Conservation (phyloP, 805 yeast species). For the Candida stauntonica region DNA sequence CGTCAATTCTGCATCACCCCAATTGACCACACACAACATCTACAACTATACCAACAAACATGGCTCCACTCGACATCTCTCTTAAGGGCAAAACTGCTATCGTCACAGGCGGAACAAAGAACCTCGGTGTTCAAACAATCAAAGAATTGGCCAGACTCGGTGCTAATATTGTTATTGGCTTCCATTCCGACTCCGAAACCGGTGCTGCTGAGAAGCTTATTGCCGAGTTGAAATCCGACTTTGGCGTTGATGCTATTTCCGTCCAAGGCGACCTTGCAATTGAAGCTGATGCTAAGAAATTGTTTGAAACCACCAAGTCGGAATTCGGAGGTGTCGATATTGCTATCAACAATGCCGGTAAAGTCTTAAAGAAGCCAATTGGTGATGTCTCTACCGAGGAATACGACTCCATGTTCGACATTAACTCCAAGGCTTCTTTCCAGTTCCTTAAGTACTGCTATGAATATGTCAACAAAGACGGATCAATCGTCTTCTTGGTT, state of each 20-base stretch:
- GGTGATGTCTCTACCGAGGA: constrained; percentile 49
- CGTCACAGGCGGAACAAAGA: constrained; percentile 60
- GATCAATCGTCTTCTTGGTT: constrained; percentile 52
- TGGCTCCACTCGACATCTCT: constrained; percentile 25
- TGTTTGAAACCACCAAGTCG: constrained; percentile 43
- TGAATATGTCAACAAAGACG: constrained; percentile 44
- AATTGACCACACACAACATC: too few species aligned
- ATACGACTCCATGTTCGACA: constrained; percentile 47
- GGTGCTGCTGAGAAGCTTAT: constrained; percentile 35
- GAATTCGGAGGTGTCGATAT: constrained; percentile 50
- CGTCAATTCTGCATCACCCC: too few species aligned
- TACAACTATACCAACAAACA: background rate
- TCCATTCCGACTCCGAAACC: constrained; percentile 42
- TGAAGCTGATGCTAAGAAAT: constrained; percentile 37
- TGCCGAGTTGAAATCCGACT: constrained; percentile 31
- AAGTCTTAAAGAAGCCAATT: constrained; percentile 58
- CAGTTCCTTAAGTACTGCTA: constrained; percentile 57
- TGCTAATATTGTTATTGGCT: constrained; percentile 49
- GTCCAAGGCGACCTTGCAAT: constrained; percentile 24
- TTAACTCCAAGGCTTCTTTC: constrained; percentile 58
- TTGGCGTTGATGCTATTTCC: constrained; percentile 34
- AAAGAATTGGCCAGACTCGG: constrained; percentile 52
- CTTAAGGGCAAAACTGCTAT: constrained; percentile 45
- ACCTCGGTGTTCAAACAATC: constrained; percentile 52
- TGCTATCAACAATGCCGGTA: constrained; percentile 67